Base-by-base conservation (phyloP, 2,329 filamentous ascomycete genomes). In the Xenoacremonium recifei region DNA sequence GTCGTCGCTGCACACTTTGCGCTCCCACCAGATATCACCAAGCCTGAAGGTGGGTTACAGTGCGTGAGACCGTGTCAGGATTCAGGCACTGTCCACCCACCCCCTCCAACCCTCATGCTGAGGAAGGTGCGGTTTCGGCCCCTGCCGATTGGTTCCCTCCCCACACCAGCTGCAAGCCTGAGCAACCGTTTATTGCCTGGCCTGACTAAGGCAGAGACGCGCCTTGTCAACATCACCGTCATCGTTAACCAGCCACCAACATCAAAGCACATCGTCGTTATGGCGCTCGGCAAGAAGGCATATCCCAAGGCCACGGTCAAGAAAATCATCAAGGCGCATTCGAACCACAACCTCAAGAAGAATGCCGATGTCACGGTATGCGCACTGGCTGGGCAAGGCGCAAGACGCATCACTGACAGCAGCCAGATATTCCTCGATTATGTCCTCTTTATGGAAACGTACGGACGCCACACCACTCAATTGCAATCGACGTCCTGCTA, bases 241-340 rank as follows among this genome's bases (percentile, higher is more conserved):
- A 20, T n/a, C 39, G 21, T 40, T 17, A 31, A 27, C 13, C 29
- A 9, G n/a, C n/a, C 29, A 6, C 29, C 7, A 31, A 9, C 5
- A 21, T 25, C 37, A 31, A 19, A 21, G 20, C 6, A 13, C 19
- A 16, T 38, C 50, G 50, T 35, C 42, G 47, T 43, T 29, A 67
- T 68, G 64, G 63, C 61, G 4, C 55, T 65, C 11, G 74, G 80
- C 17, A 83, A 85, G 59, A 92, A 89, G 55, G 73, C 88, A 12
- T 96, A 95, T 59, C 90, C 90, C 10, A 84, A 90, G 49, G 83
- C 81, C 15, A 93, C 88, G 0, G 75, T 96, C 55, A 93, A 90
- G 67, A 91, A 90, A 66, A 92, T 95, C 46, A 76, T 95, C 58
- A 96, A 95, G 68, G 89, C 89, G 15, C 89, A 95, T 65, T 86